Evolutionary conservation across 352 stramenopile species (phyloP), one percentile per base, ranked within the genome.

Genomic region (Phytophthora melonis): DNA sequence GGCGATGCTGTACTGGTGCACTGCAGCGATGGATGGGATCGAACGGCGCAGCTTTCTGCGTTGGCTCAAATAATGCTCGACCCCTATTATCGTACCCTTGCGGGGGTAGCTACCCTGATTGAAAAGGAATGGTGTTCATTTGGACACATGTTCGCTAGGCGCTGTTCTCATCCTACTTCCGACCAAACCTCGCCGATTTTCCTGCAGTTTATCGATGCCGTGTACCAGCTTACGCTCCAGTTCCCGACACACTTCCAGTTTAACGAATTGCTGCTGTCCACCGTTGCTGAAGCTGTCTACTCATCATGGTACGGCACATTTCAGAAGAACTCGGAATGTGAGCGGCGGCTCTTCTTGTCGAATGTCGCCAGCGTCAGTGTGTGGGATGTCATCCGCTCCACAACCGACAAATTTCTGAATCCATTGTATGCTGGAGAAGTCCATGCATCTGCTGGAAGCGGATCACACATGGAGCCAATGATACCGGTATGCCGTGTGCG

Each of bases 191-290:
- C 97, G 47, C 98, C 98, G 3, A 97, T 99, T 53, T 99, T 99
- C 83, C 78, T 99, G 45, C 98, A 99, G 75, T 99, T 99, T 78
- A 80, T 99, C 16, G 98, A 99, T 81, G 98, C 92, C 63, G 94
- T 99, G 27, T 99, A 97, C 73, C 98, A 99, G 80, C 79, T 99
- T 23, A 93, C 98, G 13, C 82, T 98, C 43, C 97, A 99, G 71
- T 99, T 98, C 63, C 98, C 98, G 14, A 95, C 94, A 6, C 92
- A 95, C 70, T 99, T 99, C 75, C 97, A 99, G 78, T 99, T 99
- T 78, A 99, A 99, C 79, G 90, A 97, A 74, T 68, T 93, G 14
- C 86, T 97, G 43, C 76, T 99, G 19, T 86, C 98, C 27, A 90
- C 93, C 7, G 83, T 99, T 11, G 97, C 96, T 0, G 97, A 99